A percentile compares a stretch with the other conserved stretches of the same genome.
Conservation (phyloP, 129 eudicot species). For the Arctium minus region DNA sequence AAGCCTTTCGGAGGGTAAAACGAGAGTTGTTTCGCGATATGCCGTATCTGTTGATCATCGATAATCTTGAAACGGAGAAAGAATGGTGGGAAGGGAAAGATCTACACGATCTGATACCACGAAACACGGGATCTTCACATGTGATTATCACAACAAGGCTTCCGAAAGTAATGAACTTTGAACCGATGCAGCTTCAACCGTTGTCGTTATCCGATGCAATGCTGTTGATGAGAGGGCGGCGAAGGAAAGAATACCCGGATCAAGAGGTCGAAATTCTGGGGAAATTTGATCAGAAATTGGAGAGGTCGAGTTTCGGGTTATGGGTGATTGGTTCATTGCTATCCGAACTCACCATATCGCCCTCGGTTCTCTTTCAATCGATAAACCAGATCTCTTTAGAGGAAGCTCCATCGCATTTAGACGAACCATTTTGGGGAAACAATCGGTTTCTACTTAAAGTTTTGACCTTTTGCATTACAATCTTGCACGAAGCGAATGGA, state of each 20-base stretch:
- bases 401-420: constrained; percentile 36
- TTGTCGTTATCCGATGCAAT: constrained; percentile 69
- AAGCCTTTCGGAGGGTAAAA: constrained; percentile 84
- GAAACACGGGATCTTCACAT: constrained; percentile 81
- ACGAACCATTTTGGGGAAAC: constrained; percentile 58
- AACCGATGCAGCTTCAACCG: constrained; percentile 69
- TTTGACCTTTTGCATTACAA: constrained; percentile 51
- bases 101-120: constrained; percentile 72
- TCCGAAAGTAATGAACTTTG: constrained; percentile 66
- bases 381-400: constrained; percentile 48
- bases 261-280: constrained; percentile 55
- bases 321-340: constrained; percentile 64
- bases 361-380: constrained; percentile 71
- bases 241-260: constrained; percentile 55
- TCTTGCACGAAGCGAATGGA: constrained; percentile 53
- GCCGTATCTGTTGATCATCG: constrained; percentile 77
- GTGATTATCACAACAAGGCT: constrained; percentile 80
- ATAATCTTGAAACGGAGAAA: constrained; percentile 78
- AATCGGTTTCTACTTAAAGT: constrained; percentile 62
- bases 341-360: constrained; percentile 64
- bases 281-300: constrained; percentile 63
- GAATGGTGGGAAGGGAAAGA: constrained; percentile 99
- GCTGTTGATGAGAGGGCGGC: constrained; percentile 61
- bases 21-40: constrained; percentile 76
- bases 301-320: constrained; percentile 71